phyloP scores from a whole-genome alignment of 148 eudicot genomes.

The Agrostemma githago region DNA sequence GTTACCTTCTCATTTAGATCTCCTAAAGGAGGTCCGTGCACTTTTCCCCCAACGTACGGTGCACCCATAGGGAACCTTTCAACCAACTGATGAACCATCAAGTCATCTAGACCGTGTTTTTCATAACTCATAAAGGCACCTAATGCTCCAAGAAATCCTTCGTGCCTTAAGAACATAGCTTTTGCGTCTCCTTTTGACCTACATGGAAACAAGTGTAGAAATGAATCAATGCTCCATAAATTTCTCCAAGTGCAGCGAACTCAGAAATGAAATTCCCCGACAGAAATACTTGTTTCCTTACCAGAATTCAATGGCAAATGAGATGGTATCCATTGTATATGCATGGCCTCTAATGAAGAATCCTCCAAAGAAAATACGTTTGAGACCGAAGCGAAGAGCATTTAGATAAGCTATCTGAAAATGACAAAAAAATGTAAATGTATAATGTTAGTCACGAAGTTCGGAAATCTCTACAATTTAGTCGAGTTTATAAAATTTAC shows the following conservation, averaged over 20 bases:
- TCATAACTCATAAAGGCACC: slow-evolving; percentile 99
- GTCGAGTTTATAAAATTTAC: no score
- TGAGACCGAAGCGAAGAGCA: slow-evolving; percentile 89
- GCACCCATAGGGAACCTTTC: slow-evolving; percentile 99
- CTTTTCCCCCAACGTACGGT: slow-evolving; percentile 84
- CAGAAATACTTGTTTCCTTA: slow-evolving; percentile 23
- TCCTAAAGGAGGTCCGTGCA: slow-evolving; percentile 91
- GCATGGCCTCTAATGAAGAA: slow-evolving; percentile 99
- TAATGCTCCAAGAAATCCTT: slow-evolving; percentile 97
- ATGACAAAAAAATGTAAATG: background rate
- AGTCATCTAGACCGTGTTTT: slow-evolving; percentile 91
- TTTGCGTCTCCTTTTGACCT: slow-evolving; percentile 96
- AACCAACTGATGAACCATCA: slow-evolving; percentile 94
- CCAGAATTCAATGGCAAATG: slow-evolving; percentile 97
- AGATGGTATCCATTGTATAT: slow-evolving; percentile 97
- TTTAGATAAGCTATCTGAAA: slow-evolving; percentile 82
- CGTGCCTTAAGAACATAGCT: slow-evolving; percentile 96
- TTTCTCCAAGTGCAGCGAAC: background rate
- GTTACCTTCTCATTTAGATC: slow-evolving; percentile 91
- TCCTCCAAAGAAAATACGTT: slow-evolving; percentile 95
- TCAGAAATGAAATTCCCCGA: background rate
- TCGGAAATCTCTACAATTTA: background rate
- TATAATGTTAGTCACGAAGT: background rate
- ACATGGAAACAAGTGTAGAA: background rate
- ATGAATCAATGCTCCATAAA: background rate